Percentiles rank a stretch among this genome's conserved stretches.
Conservation (phyloP, 2,329 filamentous ascomycete genomes). For the Diaporthe sp. region DNA sequence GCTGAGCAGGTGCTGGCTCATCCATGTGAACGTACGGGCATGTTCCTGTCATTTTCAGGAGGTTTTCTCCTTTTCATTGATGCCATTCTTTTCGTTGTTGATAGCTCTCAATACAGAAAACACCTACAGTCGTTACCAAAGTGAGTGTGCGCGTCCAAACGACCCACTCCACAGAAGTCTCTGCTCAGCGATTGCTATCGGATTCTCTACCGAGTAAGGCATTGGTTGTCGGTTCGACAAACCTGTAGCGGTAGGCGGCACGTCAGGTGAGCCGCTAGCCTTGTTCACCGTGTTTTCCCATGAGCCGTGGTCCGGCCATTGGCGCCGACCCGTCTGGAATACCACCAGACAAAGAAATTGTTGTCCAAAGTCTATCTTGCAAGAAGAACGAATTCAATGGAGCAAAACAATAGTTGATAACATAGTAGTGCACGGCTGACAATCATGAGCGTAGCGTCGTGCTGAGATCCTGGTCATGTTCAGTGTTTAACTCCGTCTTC, state of each 20-base stretch:
- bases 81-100: not conserved
- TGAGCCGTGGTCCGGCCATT: too few relatives aligned
- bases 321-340: not conserved
- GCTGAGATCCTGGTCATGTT: not conserved
- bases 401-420: not conserved
- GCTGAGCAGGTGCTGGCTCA: constrained; percentile 10
- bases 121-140: constrained; percentile 7
- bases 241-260: not conserved
- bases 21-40: not conserved
- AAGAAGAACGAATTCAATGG: not conserved
- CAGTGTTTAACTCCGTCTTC: not conserved
- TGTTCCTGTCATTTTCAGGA: not conserved
- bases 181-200: too few relatives aligned
- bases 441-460: not conserved
- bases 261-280: not conserved
- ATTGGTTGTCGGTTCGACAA: not conserved
- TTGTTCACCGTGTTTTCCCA: not conserved
- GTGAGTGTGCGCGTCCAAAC: not conserved
- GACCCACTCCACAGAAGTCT: not conserved
- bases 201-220: not conserved
- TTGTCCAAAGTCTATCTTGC: not conserved
- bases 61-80: not conserved
- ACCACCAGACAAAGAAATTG: not conserved
- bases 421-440: not conserved
- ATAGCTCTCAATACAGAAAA: constrained; percentile 1